Evolutionary conservation across 306 rosid species (phyloP).

Genomic region (Medicago ruthenica): DNA sequence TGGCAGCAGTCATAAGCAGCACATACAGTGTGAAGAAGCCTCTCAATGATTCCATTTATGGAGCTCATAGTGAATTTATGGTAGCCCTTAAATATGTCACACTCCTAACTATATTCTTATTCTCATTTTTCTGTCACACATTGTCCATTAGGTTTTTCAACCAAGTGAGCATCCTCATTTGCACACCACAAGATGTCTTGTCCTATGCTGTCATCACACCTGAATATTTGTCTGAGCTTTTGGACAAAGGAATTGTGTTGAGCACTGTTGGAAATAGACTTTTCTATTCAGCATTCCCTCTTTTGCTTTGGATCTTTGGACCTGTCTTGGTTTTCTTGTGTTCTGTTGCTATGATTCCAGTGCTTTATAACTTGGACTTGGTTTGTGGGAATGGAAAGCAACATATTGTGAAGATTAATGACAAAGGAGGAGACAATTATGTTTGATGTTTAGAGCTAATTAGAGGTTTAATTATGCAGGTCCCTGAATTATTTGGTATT

Average conservation of each 20-base stretch:
- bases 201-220: constrained; percentile 49
- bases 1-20: constrained; percentile 89
- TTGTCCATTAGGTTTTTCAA: constrained; percentile 78
- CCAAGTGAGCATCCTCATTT: constrained; percentile 79
- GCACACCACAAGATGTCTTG: constrained; percentile 63
- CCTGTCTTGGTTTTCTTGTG: constrained; percentile 77
- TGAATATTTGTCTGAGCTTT: constrained; percentile 64
- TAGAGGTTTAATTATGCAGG: not conserved
- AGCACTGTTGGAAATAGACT: constrained; percentile 87
- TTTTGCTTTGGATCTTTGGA: constrained; percentile 87
- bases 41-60: constrained; percentile 70
- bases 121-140: constrained; percentile 88
- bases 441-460: constrained; percentile 34
- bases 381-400: constrained; percentile 47
- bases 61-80: constrained; percentile 91
- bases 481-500: no score
- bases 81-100: constrained; percentile 84
- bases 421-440: constrained; percentile 23
- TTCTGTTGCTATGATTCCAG: constrained; percentile 69
- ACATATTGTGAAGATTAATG: constrained; percentile 12
- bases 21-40: constrained; percentile 89
- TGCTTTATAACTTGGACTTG: constrained; percentile 82
- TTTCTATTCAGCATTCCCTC: constrained; percentile 76
- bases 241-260: constrained; percentile 74
- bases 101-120: constrained; percentile 72